These are phyloP conservation scores for Scheffersomyces insectosa DNA, from an alignment of 1,139 yeast species.

Conservation along the genomic window DNA sequence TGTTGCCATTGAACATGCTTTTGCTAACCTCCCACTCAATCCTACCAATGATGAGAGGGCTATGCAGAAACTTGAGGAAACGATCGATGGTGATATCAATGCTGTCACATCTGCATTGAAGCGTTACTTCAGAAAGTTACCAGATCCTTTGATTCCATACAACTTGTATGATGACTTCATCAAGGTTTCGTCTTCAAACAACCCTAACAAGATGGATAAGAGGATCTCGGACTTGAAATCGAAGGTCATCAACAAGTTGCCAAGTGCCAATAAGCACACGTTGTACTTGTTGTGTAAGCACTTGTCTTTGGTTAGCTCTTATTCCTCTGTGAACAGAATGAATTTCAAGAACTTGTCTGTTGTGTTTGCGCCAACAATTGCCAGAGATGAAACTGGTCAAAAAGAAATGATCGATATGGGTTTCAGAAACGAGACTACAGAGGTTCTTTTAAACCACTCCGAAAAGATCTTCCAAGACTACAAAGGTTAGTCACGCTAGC, in stretches of 20 bases:
- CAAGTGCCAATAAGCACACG: conserved; percentile 65
- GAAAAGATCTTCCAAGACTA: conserved; percentile 34
- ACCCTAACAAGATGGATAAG: conserved; percentile 31
- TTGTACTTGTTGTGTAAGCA: conserved; percentile 62
- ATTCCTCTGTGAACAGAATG: conserved; percentile 67
- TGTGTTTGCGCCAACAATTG: conserved; percentile 93
- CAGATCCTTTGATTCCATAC: conserved; percentile 81
- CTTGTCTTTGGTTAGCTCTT: conserved; percentile 54
- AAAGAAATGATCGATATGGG: conserved; percentile 88
- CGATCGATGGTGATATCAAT: conserved; percentile 70
- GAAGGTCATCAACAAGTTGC: conserved; percentile 47
- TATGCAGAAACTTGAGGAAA: conserved; percentile 41
- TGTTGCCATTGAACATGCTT: conserved; percentile 52
- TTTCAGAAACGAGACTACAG: conserved; percentile 76
- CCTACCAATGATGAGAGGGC: conserved; percentile 36
- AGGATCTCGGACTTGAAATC: conserved; percentile 28
- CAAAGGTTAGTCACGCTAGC: conserved; percentile 7
- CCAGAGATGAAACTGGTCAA: conserved; percentile 78
- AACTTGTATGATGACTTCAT: conserved; percentile 69
- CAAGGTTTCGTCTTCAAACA: conserved; percentile 33
- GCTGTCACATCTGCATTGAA: conserved; percentile 87
- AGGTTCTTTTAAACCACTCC: conserved; percentile 64
- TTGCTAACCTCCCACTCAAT: conserved; percentile 31
- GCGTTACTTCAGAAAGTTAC: conserved; percentile 79
- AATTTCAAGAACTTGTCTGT: conserved; percentile 79